Base-by-base conservation (phyloP, 2,329 filamentous ascomycete genomes). In the Phoma sp. region DNA sequence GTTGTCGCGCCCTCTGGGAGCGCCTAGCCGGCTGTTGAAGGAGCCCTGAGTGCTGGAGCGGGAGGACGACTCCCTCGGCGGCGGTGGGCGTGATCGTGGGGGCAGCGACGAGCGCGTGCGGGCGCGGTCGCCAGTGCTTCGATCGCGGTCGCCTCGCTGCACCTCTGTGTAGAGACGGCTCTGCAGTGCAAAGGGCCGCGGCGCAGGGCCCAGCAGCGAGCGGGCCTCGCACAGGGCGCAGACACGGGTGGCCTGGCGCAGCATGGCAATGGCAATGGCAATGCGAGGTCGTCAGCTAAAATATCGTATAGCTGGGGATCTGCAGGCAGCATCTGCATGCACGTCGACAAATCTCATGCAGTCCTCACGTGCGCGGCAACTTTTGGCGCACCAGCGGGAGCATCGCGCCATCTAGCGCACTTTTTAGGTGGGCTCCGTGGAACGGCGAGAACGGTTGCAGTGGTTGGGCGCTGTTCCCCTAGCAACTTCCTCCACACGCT, bases 141-240 rank as follows among this genome's bases (percentile, higher is more conserved):
- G 27, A 1, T 29, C 27, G n/a, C 56, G 46, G 11, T 52, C 52
- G 25, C 49, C 38, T 33, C 51, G 54, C 36, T 71, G 69, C 9
- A 65, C 43, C 56, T 75, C 59, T 1, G 67, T 60, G 67, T 73
- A 74, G n/a, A 71, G 68, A 24, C 80, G 74, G 18, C 64, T 60
- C 30, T 73, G 73, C 11, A 64, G 59, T 24, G 71, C 66, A 48
- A 73, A 73, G 72, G 47, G 32, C 14, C 44, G 56, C 13, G 55
- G 49, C 11, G 48, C 52, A 1, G 43, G 57, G 22, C 32, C 46
- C 7, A 69, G 61, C 38, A 73, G 46, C 11, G 68, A 60, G 46
- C 69, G 64, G 39, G 66, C 67, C 60, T 79, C 76, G 70, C 79
- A 81, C 54, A 78, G 75, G 7, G 75, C 75, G 59, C 79, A 80